A percentile compares a stretch with the other conserved stretches of the same genome.
Evolutionary conservation across 1,284 basidiomycete genomes (phyloP).

Genomic region (Anthracocystis panici-leucophaei): DNA sequence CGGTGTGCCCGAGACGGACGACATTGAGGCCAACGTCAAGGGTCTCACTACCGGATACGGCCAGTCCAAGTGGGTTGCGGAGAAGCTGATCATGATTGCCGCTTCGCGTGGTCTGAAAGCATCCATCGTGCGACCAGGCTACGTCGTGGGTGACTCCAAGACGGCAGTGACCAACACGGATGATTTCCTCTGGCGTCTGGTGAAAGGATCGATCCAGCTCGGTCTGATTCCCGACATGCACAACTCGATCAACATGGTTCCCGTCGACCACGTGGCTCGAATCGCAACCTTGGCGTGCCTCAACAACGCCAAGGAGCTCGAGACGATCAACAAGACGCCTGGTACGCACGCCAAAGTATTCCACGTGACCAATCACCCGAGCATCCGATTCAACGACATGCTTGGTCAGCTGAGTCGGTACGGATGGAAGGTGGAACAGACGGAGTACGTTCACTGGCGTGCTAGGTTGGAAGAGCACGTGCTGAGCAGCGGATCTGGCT

Average conservation of each 20-base stretch:
- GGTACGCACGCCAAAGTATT: conserved; percentile 77
- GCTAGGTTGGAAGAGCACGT: conserved; percentile 93
- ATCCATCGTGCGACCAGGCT: conserved; percentile 91
- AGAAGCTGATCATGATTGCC: conserved; percentile 92
- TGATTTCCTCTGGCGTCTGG: conserved; percentile 97
- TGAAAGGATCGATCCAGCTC: conserved; percentile 96
- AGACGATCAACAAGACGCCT: conserved; percentile 72
- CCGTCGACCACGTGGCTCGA: conserved; percentile 94
- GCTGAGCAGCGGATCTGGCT: conserved; percentile 71
- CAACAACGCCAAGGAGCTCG: conserved; percentile 35
- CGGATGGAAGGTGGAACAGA: conserved; percentile 82
- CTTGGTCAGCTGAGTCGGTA: conserved; percentile 81
- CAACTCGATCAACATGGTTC: conserved; percentile 98
- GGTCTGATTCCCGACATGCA: conserved; percentile 96
- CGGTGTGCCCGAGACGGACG: conserved; percentile 88
- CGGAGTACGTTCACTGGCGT: conserved; percentile 93
- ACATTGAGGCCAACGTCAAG: conserved; percentile 85
- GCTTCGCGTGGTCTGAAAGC: conserved; percentile 87
- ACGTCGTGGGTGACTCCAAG: conserved; percentile 91
- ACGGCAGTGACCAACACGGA: conserved; percentile 93
- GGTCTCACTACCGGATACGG: conserved; percentile 92
- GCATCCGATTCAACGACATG: conserved; percentile 90
- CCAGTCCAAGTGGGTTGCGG: conserved; percentile 98
- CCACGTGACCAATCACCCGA: conserved; percentile 88
- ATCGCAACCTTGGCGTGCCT: conserved; percentile 74